Percentiles rank a stretch among this genome's conserved stretches.
Conservation (phyloP, 192 early-diverging fungal species). For the Entomortierella beljakovae region DNA sequence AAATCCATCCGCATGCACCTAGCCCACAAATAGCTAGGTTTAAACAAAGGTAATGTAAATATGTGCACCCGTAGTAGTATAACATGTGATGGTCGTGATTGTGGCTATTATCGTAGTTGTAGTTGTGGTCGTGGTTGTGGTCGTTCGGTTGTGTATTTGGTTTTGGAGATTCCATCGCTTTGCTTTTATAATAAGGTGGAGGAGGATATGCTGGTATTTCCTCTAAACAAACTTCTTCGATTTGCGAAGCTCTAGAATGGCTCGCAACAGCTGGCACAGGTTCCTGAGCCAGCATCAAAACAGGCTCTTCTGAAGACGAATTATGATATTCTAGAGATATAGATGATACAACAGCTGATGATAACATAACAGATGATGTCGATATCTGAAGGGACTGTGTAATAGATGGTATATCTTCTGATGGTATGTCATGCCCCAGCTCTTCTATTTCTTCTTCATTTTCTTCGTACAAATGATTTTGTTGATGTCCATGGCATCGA, state of each 20-base stretch:
- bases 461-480: no score
- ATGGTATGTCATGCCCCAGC: no score
- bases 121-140: no score
- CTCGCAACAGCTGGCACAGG: neutral
- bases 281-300: slow-evolving; percentile 3
- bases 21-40: neutral
- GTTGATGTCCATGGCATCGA: no score
- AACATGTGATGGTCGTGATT: neutral
- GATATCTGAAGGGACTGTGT: no score
- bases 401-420: no score
- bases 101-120: neutral
- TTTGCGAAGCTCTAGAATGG: neutral
- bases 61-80: neutral
- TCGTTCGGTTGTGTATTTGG: no score
- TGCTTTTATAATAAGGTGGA: slow-evolving; percentile 9
- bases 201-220: neutral
- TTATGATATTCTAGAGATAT: no score
- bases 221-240: neutral
- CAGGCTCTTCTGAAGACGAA: no score
- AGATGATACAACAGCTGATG: neutral
- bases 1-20: neutral
- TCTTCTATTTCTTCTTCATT: no score
- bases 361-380: no score
- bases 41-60: neutral
- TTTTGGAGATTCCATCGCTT: neutral